Percentiles rank a stretch among this genome's conserved stretches.
These are phyloP conservation scores for Dacryopinax spathularia DNA, from an alignment of 768 basidiomycete species.

Conservation along the genomic window DNA sequence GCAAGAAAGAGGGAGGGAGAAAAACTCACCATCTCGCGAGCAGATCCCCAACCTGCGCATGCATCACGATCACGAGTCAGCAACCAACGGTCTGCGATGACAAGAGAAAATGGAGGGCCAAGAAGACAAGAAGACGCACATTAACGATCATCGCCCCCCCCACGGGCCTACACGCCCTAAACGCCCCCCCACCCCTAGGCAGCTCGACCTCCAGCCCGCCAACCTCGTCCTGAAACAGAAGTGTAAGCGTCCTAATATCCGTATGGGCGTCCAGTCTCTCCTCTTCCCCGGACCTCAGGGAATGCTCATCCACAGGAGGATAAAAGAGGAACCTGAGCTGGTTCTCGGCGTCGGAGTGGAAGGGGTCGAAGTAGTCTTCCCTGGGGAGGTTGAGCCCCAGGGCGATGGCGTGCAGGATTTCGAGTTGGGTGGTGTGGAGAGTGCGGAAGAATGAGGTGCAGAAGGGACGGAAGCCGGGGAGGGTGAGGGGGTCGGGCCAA, in stretches of 20 bases:
- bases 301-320: constrained; percentile 28
- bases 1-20: constrained; percentile 10
- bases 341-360: constrained; percentile 35
- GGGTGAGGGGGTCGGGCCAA: constrained; percentile 38
- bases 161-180: constrained; percentile 26
- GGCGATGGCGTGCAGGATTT: constrained; percentile 37
- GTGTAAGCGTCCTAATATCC: constrained; percentile 45
- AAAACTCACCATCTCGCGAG: not conserved
- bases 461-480: constrained; percentile 37
- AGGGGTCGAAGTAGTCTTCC: constrained; percentile 31
- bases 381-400: constrained; percentile 34
- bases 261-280: constrained; percentile 31
- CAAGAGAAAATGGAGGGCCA: constrained; percentile 4
- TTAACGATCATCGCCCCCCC: constrained; percentile 38
- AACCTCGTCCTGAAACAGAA: constrained; percentile 45
- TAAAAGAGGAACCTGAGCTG: constrained; percentile 47
- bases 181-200: constrained; percentile 31
- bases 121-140: constrained; percentile 33
- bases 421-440: constrained; percentile 32
- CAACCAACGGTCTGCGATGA: too few relatives aligned
- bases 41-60: constrained; percentile 7
- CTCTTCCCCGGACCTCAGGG: constrained; percentile 27
- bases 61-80: too few relatives aligned
- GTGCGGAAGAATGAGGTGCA: constrained; percentile 20
- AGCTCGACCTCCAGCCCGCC: constrained; percentile 52